phyloP scores from a whole-genome alignment of 2,329 filamentous ascomycete genomes.

The Byssoonygena ceratinophila region DNA sequence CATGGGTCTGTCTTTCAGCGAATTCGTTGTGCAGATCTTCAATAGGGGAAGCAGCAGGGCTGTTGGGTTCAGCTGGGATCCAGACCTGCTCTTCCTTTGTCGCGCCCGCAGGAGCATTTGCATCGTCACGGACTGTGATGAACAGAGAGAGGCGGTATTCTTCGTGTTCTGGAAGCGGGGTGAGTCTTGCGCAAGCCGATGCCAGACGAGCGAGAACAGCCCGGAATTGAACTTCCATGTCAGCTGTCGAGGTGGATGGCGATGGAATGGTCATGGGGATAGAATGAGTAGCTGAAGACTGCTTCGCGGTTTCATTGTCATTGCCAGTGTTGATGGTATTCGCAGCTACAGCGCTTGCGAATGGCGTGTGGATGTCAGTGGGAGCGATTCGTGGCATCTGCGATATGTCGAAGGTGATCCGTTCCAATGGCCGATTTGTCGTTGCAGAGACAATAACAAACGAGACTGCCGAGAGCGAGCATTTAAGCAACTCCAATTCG shows the following conservation, averaged over 20 bases:
- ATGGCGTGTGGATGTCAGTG: slow-evolving; percentile 42
- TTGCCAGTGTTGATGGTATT: background rate
- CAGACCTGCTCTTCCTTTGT: slow-evolving; percentile 46
- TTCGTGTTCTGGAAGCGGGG: slow-evolving; percentile 36
- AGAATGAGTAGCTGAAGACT: background rate
- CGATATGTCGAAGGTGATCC: slow-evolving; percentile 51
- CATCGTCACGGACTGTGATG: slow-evolving; percentile 40
- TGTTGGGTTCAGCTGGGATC: slow-evolving; percentile 48
- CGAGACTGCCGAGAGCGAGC: slow-evolving; percentile 45
- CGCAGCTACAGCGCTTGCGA: slow-evolving; percentile 30
- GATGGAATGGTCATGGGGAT: slow-evolving; percentile 2
- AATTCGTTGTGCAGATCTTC: slow-evolving; percentile 1
- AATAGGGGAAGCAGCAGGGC: background rate
- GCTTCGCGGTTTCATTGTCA: background rate
- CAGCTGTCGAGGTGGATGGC: slow-evolving; percentile 22
- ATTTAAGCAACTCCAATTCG: slow-evolving; percentile 55
- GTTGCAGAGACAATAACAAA: slow-evolving; percentile 47
- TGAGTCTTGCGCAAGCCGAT: slow-evolving; percentile 35
- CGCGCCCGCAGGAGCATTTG: slow-evolving; percentile 38
- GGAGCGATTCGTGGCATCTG: slow-evolving; percentile 43
- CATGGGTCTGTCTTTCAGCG: background rate
- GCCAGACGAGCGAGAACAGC: slow-evolving; percentile 37
- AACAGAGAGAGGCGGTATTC: slow-evolving; percentile 42
- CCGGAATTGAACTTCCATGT: slow-evolving; percentile 42
- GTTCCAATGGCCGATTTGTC: slow-evolving; percentile 45